phyloP scores from a whole-genome alignment of 371 early-diverging fungal species.

The Mortierella sp. region DNA sequence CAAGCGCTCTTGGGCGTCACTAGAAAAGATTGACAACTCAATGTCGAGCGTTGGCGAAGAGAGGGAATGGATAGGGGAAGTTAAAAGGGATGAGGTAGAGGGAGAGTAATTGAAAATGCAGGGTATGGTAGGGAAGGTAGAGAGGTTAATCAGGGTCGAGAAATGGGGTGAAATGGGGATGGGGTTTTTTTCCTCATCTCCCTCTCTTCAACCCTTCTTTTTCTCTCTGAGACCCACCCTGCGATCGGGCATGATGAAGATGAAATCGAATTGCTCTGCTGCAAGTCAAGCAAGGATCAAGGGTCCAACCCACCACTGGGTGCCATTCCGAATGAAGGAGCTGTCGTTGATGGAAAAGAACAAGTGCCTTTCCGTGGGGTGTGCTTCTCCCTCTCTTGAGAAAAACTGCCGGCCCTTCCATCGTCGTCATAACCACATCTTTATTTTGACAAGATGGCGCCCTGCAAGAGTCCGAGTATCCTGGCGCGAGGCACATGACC shows the following conservation, averaged over 20 bases:
- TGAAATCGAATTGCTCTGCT: constrained; percentile 7
- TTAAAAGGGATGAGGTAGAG: neutral
- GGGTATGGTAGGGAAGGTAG: neutral
- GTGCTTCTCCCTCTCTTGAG: too few species aligned
- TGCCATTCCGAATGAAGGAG: too few species aligned
- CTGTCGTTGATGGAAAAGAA: too few species aligned
- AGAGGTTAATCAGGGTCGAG: neutral
- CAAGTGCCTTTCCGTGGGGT: too few species aligned
- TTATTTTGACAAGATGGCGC: too few species aligned
- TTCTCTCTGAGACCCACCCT: neutral
- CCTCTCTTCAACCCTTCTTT: neutral
- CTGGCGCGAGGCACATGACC: too few species aligned
- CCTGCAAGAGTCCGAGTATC: too few species aligned
- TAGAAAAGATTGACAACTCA: neutral
- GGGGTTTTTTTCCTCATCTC: too few species aligned
- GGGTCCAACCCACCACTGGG: too few species aligned
- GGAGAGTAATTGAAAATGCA: neutral
- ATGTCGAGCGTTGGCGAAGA: neutral
- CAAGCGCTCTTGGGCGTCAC: neutral
- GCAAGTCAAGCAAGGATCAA: too few species aligned
- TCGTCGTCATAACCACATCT: too few species aligned
- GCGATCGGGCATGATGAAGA: neutral
- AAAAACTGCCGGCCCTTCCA: too few species aligned
- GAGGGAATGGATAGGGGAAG: neutral
- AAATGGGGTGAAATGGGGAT: neutral